These are phyloP conservation scores for Thielaviopsis populi DNA, from an alignment of 2,329 filamentous ascomycete species.

Conservation along the genomic window DNA sequence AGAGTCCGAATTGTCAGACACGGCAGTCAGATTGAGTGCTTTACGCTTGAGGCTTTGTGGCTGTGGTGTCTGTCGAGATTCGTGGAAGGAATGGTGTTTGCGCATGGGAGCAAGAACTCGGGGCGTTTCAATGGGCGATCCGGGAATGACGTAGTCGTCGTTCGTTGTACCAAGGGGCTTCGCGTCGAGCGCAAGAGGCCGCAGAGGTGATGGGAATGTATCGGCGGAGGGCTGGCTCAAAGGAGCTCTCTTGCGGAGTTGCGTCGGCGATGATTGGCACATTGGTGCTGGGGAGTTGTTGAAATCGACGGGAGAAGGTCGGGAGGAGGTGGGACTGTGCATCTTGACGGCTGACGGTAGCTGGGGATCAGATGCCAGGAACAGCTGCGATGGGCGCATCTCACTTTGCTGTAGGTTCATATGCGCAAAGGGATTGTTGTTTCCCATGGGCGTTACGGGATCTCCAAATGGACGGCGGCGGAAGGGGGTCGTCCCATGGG, in stretches of 20 bases:
- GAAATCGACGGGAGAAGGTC: constrained; percentile 38
- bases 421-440: constrained; percentile 33
- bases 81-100: constrained; percentile 6
- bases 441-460: constrained; percentile 36
- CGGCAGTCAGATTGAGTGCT: not conserved
- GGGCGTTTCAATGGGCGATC: constrained; percentile 4
- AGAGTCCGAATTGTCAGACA: not conserved
- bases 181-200: not conserved
- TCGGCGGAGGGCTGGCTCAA: not conserved
- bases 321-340: constrained; percentile 41
- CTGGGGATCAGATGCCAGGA: constrained; percentile 34
- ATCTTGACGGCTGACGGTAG: constrained; percentile 36
- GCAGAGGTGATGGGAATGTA: not conserved
- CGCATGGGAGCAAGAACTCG: not conserved
- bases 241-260: not conserved
- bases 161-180: not conserved
- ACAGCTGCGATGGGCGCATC: constrained; percentile 33
- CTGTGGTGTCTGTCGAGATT: not conserved
- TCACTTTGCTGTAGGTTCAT: constrained; percentile 8
- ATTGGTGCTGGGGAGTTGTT: constrained; percentile 34
- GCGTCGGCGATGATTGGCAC: constrained; percentile 19
- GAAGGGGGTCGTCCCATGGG: constrained; percentile 22
- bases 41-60: constrained; percentile 6
- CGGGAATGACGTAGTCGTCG: not conserved
- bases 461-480: constrained; percentile 19